Percentiles rank a stretch among this genome's conserved stretches.
phyloP scores from a whole-genome alignment of 257 asterid species.

The Scutellaria minor region DNA sequence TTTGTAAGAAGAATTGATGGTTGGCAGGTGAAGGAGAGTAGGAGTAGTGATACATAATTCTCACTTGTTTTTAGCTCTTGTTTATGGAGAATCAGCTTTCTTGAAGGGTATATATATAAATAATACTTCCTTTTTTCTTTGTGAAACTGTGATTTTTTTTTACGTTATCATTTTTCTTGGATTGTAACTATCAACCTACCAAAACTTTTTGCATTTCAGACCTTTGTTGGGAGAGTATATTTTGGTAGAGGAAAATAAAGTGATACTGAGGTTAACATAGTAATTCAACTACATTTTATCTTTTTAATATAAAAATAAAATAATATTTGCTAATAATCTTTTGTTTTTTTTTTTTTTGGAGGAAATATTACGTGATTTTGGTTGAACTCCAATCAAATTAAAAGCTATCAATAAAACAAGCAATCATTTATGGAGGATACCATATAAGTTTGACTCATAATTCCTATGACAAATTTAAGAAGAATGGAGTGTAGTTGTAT shows the following conservation, averaged over 20 bases:
- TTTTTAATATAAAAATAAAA: too few species aligned
- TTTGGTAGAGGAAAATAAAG: too few species aligned
- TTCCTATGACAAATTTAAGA: not conserved
- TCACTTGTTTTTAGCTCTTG: slow-evolving; percentile 23
- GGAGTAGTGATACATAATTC: slow-evolving; percentile 21
- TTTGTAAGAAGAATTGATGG: slow-evolving; percentile 44
- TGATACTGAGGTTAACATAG: too few species aligned
- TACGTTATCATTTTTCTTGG: not conserved
- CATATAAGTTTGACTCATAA: not conserved
- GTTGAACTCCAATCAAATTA: not conserved
- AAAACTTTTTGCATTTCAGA: not conserved
- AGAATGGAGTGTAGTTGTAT: not conserved
- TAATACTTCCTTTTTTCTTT: not conserved
- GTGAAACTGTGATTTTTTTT: not conserved
- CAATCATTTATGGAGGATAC: slow-evolving; percentile 14
- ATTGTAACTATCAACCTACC: not conserved
- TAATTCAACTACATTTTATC: too few species aligned
- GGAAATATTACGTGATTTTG: not conserved
- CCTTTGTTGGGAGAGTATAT: too few species aligned
- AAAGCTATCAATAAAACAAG: slow-evolving; percentile 1
- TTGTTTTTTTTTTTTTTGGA: too few species aligned
- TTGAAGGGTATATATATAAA: slow-evolving; percentile 15
- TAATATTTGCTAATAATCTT: too few species aligned
- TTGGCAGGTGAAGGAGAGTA: slow-evolving; percentile 15
- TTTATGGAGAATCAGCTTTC: slow-evolving; percentile 2